A percentile compares a stretch with the other conserved stretches of the same genome.
Conservation (phyloP, 129 eudicot species). For the Flaveria ramosissima region DNA sequence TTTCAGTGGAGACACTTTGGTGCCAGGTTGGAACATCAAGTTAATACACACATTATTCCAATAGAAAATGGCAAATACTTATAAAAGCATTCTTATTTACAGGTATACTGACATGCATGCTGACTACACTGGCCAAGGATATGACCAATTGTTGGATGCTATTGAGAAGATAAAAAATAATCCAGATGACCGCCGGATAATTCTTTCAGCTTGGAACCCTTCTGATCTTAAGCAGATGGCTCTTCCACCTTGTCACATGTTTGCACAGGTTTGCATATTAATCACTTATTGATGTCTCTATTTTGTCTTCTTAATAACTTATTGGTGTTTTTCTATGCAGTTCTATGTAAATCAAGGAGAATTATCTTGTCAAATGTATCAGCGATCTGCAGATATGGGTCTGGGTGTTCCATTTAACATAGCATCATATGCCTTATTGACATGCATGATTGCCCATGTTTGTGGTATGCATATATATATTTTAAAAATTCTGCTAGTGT, state of each 20-base stretch:
- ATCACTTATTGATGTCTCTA: not conserved
- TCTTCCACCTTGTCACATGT: slow-evolving; percentile 96
- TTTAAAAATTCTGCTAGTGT: no score
- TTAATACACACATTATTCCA: not conserved
- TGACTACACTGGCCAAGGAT: slow-evolving; percentile 89
- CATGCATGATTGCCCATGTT: slow-evolving; percentile 96
- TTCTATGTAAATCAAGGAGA: slow-evolving; percentile 90
- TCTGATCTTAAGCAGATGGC: slow-evolving; percentile 91
- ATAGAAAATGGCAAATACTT: slow-evolving; percentile 14
- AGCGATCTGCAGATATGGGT: slow-evolving; percentile 96
- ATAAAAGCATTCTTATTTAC: slow-evolving; percentile 10
- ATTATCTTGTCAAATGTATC: slow-evolving; percentile 95
- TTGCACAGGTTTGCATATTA: slow-evolving; percentile 63
- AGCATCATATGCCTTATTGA: slow-evolving; percentile 84
- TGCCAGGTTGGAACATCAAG: slow-evolving; percentile 58
- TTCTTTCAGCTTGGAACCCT: slow-evolving; percentile 97
- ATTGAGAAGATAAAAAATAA: slow-evolving; percentile 73
- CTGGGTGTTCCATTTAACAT: slow-evolving; percentile 94
- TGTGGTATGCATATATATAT: slow-evolving; percentile 81
- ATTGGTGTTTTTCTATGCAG: slow-evolving; percentile 37
- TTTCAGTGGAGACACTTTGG: slow-evolving; percentile 99
- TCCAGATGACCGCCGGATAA: slow-evolving; percentile 86
- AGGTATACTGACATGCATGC: slow-evolving; percentile 89
- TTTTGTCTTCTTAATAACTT: not conserved
- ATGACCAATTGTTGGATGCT: slow-evolving; percentile 83